Evolutionary conservation across 495 filamentous ascomycete genomes (phyloP).

Genomic region (Achaetomiella virescens): DNA sequence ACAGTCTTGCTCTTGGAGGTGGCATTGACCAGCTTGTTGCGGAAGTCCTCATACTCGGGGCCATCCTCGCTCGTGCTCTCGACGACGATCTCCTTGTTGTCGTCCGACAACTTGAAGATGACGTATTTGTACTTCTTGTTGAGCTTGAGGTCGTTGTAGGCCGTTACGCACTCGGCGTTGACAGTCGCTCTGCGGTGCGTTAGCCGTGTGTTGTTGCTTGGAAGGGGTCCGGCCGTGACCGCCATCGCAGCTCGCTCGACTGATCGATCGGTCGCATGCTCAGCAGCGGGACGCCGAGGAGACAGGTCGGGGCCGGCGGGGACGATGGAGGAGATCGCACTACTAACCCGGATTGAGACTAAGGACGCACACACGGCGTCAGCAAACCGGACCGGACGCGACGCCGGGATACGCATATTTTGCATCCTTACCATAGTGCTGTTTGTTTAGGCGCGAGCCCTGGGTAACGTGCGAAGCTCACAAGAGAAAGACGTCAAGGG

Average conservation of each 20-base stretch:
- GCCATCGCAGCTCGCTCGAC: neutral
- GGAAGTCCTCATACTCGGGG: slow-evolving; percentile 68
- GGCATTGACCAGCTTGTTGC: slow-evolving; percentile 67
- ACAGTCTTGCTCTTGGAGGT: slow-evolving; percentile 40
- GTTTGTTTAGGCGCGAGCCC: neutral
- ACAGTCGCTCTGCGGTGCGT: slow-evolving; percentile 62
- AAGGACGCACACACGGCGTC: neutral
- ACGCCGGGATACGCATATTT: neutral
- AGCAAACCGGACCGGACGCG: neutral
- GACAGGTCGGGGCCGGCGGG: neutral
- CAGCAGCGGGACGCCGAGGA: slow-evolving; percentile 13
- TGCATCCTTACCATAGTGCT: slow-evolving; percentile 4
- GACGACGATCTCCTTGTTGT: slow-evolving; percentile 84
- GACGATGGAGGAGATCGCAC: slow-evolving; percentile 5
- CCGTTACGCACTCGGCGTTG: slow-evolving; percentile 67
- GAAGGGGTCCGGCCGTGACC: neutral
- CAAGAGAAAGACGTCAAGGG: neutral
- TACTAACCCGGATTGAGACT: slow-evolving; percentile 68
- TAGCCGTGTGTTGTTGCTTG: slow-evolving; percentile 16
- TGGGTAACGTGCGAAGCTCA: neutral
- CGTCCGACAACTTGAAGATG: slow-evolving; percentile 93
- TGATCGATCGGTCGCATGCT: slow-evolving; percentile 9
- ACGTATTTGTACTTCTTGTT: slow-evolving; percentile 86
- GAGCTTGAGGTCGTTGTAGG: slow-evolving; percentile 89
- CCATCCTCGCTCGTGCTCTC: slow-evolving; percentile 56